A percentile compares a stretch with the other conserved stretches of the same genome.
Conservation (phyloP, 2,329 filamentous ascomycete genomes). For the Sarocladium brachiariae region DNA sequence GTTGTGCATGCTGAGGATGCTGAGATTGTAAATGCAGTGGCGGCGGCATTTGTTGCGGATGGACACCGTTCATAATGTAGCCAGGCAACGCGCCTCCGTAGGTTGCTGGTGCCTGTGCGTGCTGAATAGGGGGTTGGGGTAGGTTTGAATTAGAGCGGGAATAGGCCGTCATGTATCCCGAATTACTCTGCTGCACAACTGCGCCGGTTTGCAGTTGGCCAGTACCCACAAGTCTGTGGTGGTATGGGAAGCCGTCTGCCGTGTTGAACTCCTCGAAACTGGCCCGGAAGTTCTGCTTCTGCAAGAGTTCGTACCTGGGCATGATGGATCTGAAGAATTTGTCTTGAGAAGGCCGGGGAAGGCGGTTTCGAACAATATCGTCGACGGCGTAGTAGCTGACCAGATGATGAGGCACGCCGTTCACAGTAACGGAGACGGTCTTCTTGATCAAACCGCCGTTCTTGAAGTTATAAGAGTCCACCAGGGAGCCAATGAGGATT, state of each 20-base stretch:
- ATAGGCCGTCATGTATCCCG: neutral
- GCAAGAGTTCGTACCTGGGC: slow-evolving; percentile 51
- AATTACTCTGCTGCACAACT: neutral
- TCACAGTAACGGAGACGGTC: slow-evolving; percentile 74
- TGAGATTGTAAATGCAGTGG: neutral
- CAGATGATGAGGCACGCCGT: slow-evolving; percentile 72
- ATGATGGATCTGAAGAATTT: slow-evolving; percentile 29
- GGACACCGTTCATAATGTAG: neutral
- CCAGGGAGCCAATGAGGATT: slow-evolving; percentile 65
- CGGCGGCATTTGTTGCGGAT: neutral
- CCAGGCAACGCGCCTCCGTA: neutral
- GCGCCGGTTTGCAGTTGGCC: neutral
- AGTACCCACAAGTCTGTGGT: neutral
- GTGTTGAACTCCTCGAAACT: slow-evolving; percentile 55
- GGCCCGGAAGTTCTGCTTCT: slow-evolving; percentile 59
- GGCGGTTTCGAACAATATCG: slow-evolving; percentile 59
- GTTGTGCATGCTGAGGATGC: neutral
- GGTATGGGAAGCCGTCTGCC: slow-evolving; percentile 11
- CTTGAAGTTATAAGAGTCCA: slow-evolving; percentile 89
- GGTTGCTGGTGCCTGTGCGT: neutral
- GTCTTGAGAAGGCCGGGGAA: slow-evolving; percentile 53
- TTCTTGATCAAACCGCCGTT: slow-evolving; percentile 80
- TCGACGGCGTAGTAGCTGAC: slow-evolving; percentile 84
- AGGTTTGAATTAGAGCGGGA: neutral
- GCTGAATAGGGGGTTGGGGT: neutral